These are phyloP conservation scores for Phaeotremella fagi DNA, from an alignment of 768 basidiomycete species.

Conservation along the genomic window DNA sequence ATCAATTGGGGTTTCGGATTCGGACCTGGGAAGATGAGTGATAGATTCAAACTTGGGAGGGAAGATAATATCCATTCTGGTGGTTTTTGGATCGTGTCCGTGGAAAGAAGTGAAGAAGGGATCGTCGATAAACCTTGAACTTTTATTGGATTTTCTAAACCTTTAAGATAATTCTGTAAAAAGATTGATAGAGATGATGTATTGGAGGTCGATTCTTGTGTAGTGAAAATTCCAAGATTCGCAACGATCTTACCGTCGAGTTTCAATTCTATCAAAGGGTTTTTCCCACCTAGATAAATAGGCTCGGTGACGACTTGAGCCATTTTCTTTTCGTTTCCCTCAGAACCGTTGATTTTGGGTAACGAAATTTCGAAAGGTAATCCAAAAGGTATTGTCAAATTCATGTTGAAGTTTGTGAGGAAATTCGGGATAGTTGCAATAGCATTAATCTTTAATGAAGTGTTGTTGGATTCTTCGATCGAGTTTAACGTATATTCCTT, in stretches of 20 bases:
- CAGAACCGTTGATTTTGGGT: conserved; percentile 1
- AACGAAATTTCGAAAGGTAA: conserved; percentile 42
- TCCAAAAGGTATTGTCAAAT: conserved; percentile 31
- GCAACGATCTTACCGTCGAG: conserved; percentile 29
- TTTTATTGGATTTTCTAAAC: conserved; percentile 36
- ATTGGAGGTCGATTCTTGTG: background rate
- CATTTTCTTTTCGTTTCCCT: conserved; percentile 26
- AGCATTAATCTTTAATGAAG: conserved; percentile 22
- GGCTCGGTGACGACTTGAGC: conserved; percentile 44
- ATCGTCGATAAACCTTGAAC: conserved; percentile 31
- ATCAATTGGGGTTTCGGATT: conserved; percentile 40
- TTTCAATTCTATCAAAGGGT: conserved; percentile 12
- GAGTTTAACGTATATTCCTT: conserved; percentile 33
- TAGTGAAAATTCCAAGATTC: conserved; percentile 3
- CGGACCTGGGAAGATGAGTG: conserved; percentile 43
- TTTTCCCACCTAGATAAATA: conserved; percentile 6
- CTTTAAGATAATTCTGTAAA: conserved; percentile 41
- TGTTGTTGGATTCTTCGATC: background rate
- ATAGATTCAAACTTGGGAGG: conserved; percentile 21
- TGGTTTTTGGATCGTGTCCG: conserved; percentile 9
- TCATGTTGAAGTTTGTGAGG: conserved; percentile 17
- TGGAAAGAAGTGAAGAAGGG: conserved; percentile 10
- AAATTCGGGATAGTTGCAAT: conserved; percentile 37
- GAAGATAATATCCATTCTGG: conserved; percentile 37
- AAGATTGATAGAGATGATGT: conserved; percentile 31